Conservation (phyloP, 2,329 filamentous ascomycete species). For the Blumeriella jaapii region DNA sequence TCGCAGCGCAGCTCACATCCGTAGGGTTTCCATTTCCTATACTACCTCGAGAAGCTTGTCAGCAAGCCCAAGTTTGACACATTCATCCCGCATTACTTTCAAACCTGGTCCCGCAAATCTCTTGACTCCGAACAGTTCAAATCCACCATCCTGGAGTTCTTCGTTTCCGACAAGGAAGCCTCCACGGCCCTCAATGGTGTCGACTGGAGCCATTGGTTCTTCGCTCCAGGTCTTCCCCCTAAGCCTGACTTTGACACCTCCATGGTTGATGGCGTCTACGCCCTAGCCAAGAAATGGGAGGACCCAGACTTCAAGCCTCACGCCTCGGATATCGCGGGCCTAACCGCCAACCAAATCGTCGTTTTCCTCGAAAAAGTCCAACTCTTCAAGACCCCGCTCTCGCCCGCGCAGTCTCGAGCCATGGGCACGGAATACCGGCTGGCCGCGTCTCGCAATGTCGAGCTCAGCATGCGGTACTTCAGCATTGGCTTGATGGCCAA, state of each 20-base stretch:
- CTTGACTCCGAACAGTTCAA: conserved; percentile 94
- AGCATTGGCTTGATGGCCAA: conserved; percentile 66
- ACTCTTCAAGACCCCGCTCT: conserved; percentile 51
- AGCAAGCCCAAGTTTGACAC: conserved; percentile 82
- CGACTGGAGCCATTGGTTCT: conserved; percentile 87
- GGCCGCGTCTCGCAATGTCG: conserved; percentile 67
- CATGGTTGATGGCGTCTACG: conserved; percentile 75
- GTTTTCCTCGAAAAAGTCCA: conserved; percentile 81
- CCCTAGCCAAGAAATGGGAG: conserved; percentile 73
- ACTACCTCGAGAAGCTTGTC: conserved; percentile 76
- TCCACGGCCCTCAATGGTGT: conserved; percentile 55
- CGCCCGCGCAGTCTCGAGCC: conserved; percentile 50
- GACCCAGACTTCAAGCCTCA: conserved; percentile 52
- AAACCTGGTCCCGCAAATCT: conserved; percentile 71
- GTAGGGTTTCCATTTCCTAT: conserved; percentile 79
- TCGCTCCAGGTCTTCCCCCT: conserved; percentile 74
- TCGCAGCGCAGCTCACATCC: background rate
- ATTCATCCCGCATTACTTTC: conserved; percentile 94
- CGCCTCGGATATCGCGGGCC: conserved; percentile 55
- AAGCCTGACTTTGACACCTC: conserved; percentile 88
- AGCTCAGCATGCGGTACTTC: conserved; percentile 73
- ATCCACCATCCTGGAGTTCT: conserved; percentile 76
- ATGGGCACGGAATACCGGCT: conserved; percentile 71
- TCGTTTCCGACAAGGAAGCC: conserved; percentile 52
- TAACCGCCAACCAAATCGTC: conserved; percentile 79